Evolutionary conservation across 2,329 filamentous ascomycete species (phyloP), one percentile per base, ranked within the genome.

Genomic region (Alternaria rosae): DNA sequence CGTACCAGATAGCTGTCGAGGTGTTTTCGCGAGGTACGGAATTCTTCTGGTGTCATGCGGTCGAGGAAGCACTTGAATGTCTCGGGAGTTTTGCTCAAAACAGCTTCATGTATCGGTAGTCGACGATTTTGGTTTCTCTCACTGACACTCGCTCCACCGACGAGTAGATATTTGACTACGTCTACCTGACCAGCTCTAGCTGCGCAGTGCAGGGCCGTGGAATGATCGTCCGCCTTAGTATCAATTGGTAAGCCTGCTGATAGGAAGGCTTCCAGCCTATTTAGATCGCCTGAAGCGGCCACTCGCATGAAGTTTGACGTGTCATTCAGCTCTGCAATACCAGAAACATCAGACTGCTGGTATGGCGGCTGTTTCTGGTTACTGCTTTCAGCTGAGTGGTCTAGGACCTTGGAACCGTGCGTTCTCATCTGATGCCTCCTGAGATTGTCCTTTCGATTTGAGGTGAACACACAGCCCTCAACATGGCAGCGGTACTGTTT

Each of bases 121-220:
- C 41, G 26, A 13, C 3, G 0, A 1, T 28, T 25, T 15, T 21
- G 15, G 13, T 15, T 25, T 0, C 2, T 45, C 15, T n/a, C 6
- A 4, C 55, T 5, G 2, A 57, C 10, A 1, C 11, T 15, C 15
- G 67, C 62, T 4, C 58, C 61, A 13, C 35, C 30, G 1, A 43
- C 10, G 1, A 69, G 17, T 2, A 69, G 25, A 21, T 55, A 48
- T 1, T 52, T 6, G 5, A 68, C 13, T 3, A 30, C 47, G 0
- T 1, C 20, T 5, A 15, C 15, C 5, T 66, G 65, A n/a, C 61
- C 55, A 5, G 50, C 43, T 32, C 41, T 53, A 20, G 63, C 61
- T 11, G 65, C 67, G 17, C 67, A 68, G 11, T 69, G 67, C 3
- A 68, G 26, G 9, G 50, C 62, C 8, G 67, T 66, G 1, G 43